Evolutionary conservation across 495 filamentous ascomycete species (phyloP), one percentile per base, ranked within the genome.

Genomic region (Xylaria longipes): DNA sequence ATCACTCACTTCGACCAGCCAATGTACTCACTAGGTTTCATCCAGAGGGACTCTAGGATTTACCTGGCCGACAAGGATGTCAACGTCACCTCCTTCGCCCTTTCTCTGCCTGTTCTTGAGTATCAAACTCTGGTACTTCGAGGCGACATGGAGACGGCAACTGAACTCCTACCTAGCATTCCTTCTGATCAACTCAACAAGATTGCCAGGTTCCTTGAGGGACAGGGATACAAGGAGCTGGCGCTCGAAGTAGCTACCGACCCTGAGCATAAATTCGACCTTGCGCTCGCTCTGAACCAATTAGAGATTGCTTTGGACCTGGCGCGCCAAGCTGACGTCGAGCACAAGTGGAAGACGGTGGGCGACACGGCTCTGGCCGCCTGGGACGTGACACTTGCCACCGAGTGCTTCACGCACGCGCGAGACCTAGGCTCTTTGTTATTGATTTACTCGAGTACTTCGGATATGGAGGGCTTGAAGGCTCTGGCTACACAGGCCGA

Each of bases 51-150:
- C 80, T 93, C 93, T 14, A 88, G 93, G 61, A 90, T 98, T 77
- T 99, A 99, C 80, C 86, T 99, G 43, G 91, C 92, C 72, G 95
- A 99, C 82, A 98, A 97, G 81, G 96, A 98, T 78, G 92, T 98
- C 75, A 91, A 90, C 56, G 91, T 97, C 64, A 91, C 93, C 3
- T 98, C 95, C 2, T 98, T 95, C 80, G 87, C 92, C 22, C 89
- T 99, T 27, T 98, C 96, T 5, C 89, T 98, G 22, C 90, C 91
- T n/a, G 95, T 98, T 37, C 90, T 98, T 35, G 95, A 98, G 81
- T 99, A 98, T 77, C 96, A 99, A 81, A 99, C 96, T 6, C 86
- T 98, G 39, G 94, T 99, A 22, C 89, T 99, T 35, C 92, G 96
- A 27, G 94, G 90, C n/a, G 96, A 98, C 76, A 91, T 98, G 89